Evolutionary conservation across 139 green algal species (phyloP).

Genomic region (Chlorella sp.): DNA sequence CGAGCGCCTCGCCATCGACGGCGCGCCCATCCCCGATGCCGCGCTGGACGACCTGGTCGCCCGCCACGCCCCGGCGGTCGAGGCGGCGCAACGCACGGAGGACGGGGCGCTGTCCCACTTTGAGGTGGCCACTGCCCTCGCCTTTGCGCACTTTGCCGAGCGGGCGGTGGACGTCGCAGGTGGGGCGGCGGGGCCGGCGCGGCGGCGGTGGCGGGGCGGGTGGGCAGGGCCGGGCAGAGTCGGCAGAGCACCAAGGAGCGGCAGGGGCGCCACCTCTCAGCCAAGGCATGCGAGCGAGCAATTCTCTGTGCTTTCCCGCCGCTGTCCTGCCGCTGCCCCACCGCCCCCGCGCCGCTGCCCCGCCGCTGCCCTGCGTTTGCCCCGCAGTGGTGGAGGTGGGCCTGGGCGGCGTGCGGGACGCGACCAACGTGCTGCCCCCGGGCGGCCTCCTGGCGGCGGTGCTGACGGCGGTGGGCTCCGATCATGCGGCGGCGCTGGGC

Average conservation of each 20-base stretch:
- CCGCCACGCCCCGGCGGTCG: neutral
- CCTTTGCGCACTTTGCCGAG: conserved; percentile 72
- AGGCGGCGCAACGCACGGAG: conserved; percentile 22
- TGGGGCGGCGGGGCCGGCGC: too few species aligned
- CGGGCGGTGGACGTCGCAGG: conserved; percentile 38
- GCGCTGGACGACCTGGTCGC: conserved; percentile 36
- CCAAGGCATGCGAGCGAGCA: too few species aligned
- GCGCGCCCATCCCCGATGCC: conserved; percentile 11
- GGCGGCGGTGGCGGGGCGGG: too few species aligned
- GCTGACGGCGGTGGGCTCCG: conserved; percentile 50
- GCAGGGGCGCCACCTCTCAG: too few species aligned
- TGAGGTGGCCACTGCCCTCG: conserved; percentile 82
- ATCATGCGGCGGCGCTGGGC: conserved; percentile 77
- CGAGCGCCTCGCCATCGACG: conserved; percentile 73
- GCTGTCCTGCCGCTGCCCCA: too few species aligned
- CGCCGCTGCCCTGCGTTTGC: too few species aligned
- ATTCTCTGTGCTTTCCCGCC: too few species aligned
- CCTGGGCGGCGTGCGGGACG: conserved; percentile 77
- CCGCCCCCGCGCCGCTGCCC: too few species aligned
- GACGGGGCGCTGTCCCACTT: conserved; percentile 73
- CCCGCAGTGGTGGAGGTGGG: conserved; percentile 84
- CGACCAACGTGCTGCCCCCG: conserved; percentile 79
- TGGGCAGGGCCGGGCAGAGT: too few species aligned
- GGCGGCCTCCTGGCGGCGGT: conserved; percentile 43
- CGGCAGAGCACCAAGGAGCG: too few species aligned